phyloP scores from a whole-genome alignment of 2,329 filamentous ascomycete genomes.

The Cercospora sp. region DNA sequence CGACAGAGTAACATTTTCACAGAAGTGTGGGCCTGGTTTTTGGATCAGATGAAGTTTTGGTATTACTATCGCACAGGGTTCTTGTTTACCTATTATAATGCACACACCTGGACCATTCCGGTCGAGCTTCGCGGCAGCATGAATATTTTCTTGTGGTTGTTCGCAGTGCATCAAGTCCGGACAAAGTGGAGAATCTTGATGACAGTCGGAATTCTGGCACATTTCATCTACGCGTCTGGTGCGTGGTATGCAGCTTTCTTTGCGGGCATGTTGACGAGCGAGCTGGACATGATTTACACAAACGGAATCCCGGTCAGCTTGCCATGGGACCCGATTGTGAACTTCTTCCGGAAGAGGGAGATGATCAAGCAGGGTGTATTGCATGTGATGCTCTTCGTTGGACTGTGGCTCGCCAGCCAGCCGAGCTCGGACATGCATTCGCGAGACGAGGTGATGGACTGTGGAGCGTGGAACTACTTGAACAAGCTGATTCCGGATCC shows the following conservation, averaged over 20 bases:
- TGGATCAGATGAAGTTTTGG: slow-evolving; percentile 66
- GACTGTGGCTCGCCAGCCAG: slow-evolving; percentile 30
- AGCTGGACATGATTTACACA: slow-evolving; percentile 58
- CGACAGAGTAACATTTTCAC: slow-evolving; percentile 46
- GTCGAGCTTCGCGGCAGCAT: slow-evolving; percentile 65
- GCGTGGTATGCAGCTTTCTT: slow-evolving; percentile 63
- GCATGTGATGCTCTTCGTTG: slow-evolving; percentile 27
- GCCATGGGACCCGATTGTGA: slow-evolving; percentile 25
- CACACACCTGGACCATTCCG: slow-evolving; percentile 60
- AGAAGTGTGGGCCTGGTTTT: slow-evolving; percentile 53
- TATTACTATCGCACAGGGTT: slow-evolving; percentile 58
- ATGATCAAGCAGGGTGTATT: slow-evolving; percentile 21
- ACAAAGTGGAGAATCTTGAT: slow-evolving; percentile 25
- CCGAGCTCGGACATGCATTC: slow-evolving; percentile 28
- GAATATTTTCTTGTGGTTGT: slow-evolving; percentile 58
- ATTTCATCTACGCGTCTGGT: slow-evolving; percentile 42
- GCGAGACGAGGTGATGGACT: slow-evolving; percentile 26
- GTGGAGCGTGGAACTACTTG: slow-evolving; percentile 30
- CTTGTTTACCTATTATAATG: slow-evolving; percentile 35
- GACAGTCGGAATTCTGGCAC: slow-evolving; percentile 26
- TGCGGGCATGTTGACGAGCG: slow-evolving; percentile 61
- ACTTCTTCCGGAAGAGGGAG: slow-evolving; percentile 19
- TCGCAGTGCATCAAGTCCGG: slow-evolving; percentile 49
- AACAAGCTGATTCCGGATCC: slow-evolving; percentile 27
- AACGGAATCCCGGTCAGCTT: slow-evolving; percentile 20